phyloP scores from a whole-genome alignment of 176 grass and related monocot species.

The Olyra latifolia region DNA sequence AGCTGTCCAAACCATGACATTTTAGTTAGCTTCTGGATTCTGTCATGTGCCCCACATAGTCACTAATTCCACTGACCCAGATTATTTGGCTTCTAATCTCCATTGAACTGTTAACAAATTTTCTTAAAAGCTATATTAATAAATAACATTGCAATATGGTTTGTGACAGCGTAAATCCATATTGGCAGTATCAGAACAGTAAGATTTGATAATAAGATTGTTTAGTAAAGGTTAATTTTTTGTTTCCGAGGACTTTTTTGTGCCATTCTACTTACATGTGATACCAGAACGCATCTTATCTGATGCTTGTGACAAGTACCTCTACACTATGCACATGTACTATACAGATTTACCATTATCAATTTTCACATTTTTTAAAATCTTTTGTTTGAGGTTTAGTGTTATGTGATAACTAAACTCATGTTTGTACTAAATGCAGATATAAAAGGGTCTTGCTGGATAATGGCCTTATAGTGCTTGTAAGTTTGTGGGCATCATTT shows the following conservation, averaged over 20 bases:
- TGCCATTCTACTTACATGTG: neutral
- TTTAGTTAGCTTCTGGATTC: neutral
- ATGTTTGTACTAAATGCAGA: constrained; percentile 53
- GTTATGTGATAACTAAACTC: constrained; percentile 14
- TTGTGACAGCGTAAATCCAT: neutral
- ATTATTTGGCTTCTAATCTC: neutral
- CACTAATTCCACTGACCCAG: neutral
- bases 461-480: constrained; percentile 88
- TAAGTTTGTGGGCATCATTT: constrained; percentile 49
- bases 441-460: constrained; percentile 92
- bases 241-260: neutral
- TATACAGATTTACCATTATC: neutral
- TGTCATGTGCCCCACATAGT: neutral
- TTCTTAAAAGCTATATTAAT: constrained; percentile 1
- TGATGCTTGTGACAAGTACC: neutral
- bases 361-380: constrained; percentile 6
- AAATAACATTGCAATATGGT: neutral
- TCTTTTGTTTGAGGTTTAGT: neutral
- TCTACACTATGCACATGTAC: neutral
- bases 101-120: neutral
- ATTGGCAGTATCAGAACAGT: neutral
- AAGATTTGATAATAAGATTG: neutral
- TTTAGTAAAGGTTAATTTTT: neutral
- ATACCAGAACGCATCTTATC: neutral
- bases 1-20: neutral